A percentile compares a stretch with the other conserved stretches of the same genome.
Evolutionary conservation across 1,139 yeast genomes (phyloP).

Genomic region (Suhomyces bolitotheri): DNA sequence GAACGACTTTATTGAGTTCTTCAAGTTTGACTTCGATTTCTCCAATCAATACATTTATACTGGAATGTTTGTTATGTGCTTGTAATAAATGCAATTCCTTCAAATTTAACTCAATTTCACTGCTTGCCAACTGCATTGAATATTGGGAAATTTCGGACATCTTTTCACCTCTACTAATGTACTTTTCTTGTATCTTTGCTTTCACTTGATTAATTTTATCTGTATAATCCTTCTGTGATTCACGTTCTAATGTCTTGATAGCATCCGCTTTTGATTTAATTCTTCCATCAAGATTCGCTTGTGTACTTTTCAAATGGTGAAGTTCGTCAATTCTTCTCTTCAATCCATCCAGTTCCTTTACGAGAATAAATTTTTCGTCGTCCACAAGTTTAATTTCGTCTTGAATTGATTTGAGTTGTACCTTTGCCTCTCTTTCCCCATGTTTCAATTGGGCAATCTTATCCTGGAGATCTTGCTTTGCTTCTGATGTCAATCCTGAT

Average conservation of each 20-base stretch:
- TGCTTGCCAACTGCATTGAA: conserved; percentile 23
- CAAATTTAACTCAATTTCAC: conserved; percentile 24
- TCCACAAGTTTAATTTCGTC: conserved; percentile 12
- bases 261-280: conserved; percentile 25
- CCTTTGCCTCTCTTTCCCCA: conserved; percentile 20
- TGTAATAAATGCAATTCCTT: conserved; percentile 29
- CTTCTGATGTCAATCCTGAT: conserved; percentile 45
- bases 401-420: conserved; percentile 13
- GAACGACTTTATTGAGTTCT: conserved; percentile 33
- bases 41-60: conserved; percentile 33
- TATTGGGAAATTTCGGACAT: conserved; percentile 18
- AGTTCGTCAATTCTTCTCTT: conserved; percentile 25
- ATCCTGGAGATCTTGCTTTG: conserved; percentile 23
- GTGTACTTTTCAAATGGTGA: conserved; percentile 10
- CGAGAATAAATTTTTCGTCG: conserved; percentile 8
- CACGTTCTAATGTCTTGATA: conserved; percentile 27
- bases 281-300: conserved; percentile 15
- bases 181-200: conserved; percentile 26
- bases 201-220: conserved; percentile 28
- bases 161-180: conserved; percentile 20
- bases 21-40: conserved; percentile 35
- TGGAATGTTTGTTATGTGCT: conserved; percentile 33
- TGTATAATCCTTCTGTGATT: conserved; percentile 31
- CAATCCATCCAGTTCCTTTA: conserved; percentile 19
- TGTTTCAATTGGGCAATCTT: conserved; percentile 22